These are phyloP conservation scores for Ottelia alismoides DNA, from an alignment of 106 monocot species.

Conservation along the genomic window DNA sequence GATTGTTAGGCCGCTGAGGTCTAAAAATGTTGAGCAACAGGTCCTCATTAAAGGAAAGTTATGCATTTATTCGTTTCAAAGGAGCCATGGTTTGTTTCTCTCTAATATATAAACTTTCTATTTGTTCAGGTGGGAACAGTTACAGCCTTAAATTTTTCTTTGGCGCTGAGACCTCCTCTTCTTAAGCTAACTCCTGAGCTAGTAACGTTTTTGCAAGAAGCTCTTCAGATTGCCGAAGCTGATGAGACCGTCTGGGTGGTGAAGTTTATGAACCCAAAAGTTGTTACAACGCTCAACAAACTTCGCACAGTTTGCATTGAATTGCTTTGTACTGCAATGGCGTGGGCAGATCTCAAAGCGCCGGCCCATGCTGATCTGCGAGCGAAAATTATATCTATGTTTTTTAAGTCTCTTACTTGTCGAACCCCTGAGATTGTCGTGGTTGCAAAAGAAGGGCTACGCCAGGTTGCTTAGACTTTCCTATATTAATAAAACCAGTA, in stretches of 20 bases:
- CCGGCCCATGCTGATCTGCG: slow-evolving; percentile 66
- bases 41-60: too few species aligned
- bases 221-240: slow-evolving; percentile 96
- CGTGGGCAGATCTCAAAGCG: slow-evolving; percentile 89
- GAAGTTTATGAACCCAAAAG: slow-evolving; percentile 87
- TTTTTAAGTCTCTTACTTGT: slow-evolving; percentile 97
- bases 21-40: slow-evolving; percentile 94
- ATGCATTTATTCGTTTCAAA: too few species aligned
- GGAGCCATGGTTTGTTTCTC: too few species aligned
- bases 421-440: slow-evolving; percentile 87
- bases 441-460: slow-evolving; percentile 97
- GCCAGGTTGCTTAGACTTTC: slow-evolving; percentile 42
- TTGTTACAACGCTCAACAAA: slow-evolving; percentile 83
- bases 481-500: background rate
- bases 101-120: slow-evolving; percentile 2
- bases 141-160: slow-evolving; percentile 89
- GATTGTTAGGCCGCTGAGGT: slow-evolving; percentile 63
- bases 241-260: slow-evolving; percentile 97
- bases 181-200: slow-evolving; percentile 90
- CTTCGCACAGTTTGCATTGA: slow-evolving; percentile 98
- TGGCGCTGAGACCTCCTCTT: slow-evolving; percentile 93
- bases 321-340: slow-evolving; percentile 96
- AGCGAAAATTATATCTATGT: slow-evolving; percentile 94
- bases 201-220: slow-evolving; percentile 94
- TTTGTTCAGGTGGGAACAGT: slow-evolving; percentile 81